Base-by-base conservation (phyloP, 192 early-diverging fungal species). In the Coemansia sp. region DNA sequence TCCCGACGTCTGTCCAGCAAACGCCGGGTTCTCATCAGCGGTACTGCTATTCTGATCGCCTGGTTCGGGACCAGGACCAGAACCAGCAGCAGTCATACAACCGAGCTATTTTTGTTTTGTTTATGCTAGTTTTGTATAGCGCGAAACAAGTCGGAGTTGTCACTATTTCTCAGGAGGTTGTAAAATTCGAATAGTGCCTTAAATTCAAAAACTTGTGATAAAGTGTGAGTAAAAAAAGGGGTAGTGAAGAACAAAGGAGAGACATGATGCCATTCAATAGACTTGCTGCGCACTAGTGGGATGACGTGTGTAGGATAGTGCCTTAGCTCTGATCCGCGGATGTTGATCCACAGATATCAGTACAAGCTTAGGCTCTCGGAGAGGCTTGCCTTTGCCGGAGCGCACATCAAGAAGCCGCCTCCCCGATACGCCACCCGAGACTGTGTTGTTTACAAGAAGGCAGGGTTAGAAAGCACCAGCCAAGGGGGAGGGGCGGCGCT, bases 401-500 rank as follows among this genome's bases (percentile, higher is more conserved):
- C 44, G 44, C 44, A 46, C 16, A 31, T 12, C 53, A 55, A 55
- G 53, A 55, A 29, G 53, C 53, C 53, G 53, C 53, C 53, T 55
- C 53, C 53, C 53, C 53, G 27, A 27, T 33, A 13, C 53, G 53
- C 53, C 53, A 55, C 53, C 27, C 24, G 18, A 29, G 27, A 11
- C 12, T 3, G 52, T 31, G 53, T 13, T 55, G 53, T 55, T 31
- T 55, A 55, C 53, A 46, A 46, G 44, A 18, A 46, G 18, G 44
- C 44, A 46, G 44, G 44, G 44, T 18, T 46, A 46, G 44, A 46
- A 18, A 5, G 44, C 44, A 46, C 44, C 44, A 46, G 44, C 15
- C 44, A 46, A 46, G 44, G 44, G 52, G 52, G 52, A 55, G 24
- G 52, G 52, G 52, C 52, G 52, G 52, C 52, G 52, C 52, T 55